Base-by-base conservation (phyloP, 371 early-diverging fungal genomes). In the Apophysomyces variabilis region DNA sequence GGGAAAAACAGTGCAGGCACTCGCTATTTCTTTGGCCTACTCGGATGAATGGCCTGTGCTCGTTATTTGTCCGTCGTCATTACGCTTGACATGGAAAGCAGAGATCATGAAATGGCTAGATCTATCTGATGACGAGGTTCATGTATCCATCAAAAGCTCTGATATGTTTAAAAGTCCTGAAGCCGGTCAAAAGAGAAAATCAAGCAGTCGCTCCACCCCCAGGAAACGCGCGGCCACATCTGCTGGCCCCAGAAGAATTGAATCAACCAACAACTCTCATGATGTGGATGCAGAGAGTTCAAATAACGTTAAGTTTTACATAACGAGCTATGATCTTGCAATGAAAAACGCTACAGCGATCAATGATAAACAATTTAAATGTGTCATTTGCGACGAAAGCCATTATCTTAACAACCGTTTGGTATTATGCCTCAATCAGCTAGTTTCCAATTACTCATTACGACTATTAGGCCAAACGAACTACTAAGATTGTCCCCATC, bases 1-100 rank as follows among this genome's bases (percentile, higher is more conserved):
- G 7, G 97, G 96, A n/a, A 94, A 95, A 76, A 93, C 94, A 1
- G 90, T 98, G 56, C 97, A 99, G 74, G 96, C 99, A 68, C 39
- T 93, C 7, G 85, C 87, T 3, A 70, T 90, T 2, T 76, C 83
- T 4, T 54, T 70, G 26, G 84, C 76, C n/a, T 90, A 90, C 59
- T 21, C 68, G 7, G 61, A 66, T 8, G 78, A 79, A 38, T 85
- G 87, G 77, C 90, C 90, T 8, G 82, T 87, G 1, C 73, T 93
- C 7, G 67, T 93, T 9, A 71, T 89, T 13, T 87, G 89, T 36
- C 90, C 89, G 7, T 71, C 83, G 0, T 78, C 87, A 4, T 47
- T 91, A 13, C 63, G 79, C 3, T 60, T 72, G 1, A 87, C 83
- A 14, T 92, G 92, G 92, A 58, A 64, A 12, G 73, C 67, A 21